phyloP scores from a whole-genome alignment of 805 yeast genomes.

The Cyberlindnera petersonii region DNA sequence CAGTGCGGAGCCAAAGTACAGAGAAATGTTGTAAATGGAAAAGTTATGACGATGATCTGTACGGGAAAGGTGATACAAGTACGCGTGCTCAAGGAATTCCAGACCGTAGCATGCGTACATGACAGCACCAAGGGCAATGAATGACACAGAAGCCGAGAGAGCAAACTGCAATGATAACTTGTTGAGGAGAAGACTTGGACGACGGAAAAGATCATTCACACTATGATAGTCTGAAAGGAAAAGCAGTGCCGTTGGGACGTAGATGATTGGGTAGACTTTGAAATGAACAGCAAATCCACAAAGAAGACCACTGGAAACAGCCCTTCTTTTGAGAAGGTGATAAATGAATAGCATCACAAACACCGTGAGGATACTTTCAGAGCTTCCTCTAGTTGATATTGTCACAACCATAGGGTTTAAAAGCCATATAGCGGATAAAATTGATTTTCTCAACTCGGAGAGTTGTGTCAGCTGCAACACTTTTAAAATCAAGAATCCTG shows the following conservation, averaged over 20 bases:
- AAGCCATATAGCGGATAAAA: conserved; percentile 69
- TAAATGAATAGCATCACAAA: conserved; percentile 60
- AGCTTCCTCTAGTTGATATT: conserved; percentile 88
- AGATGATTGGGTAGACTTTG: conserved; percentile 89
- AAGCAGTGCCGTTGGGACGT: conserved; percentile 66
- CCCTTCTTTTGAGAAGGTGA: conserved; percentile 37
- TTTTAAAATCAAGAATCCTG: conserved; percentile 61
- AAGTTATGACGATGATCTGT: conserved; percentile 95
- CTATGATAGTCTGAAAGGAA: conserved; percentile 31
- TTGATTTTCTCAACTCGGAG: conserved; percentile 31
- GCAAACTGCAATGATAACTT: conserved; percentile 39
- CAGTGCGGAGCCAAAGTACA: conserved; percentile 56
- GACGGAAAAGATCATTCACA: conserved; percentile 25
- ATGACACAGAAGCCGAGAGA: conserved; percentile 38
- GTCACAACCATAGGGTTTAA: conserved; percentile 93
- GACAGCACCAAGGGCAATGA: conserved; percentile 42
- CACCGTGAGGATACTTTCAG: conserved; percentile 85
- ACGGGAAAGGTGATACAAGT: conserved; percentile 76
- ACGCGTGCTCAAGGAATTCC: conserved; percentile 74
- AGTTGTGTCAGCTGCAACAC: conserved; percentile 32
- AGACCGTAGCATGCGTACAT: conserved; percentile 73
- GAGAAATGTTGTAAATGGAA: conserved; percentile 73
- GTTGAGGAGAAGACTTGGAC: conserved; percentile 34
- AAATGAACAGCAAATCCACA: conserved; percentile 70
- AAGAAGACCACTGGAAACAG: conserved; percentile 26